Evolutionary conservation across 495 filamentous ascomycete genomes (phyloP).

Genomic region (Pseudoneurospora amorphoporcata): DNA sequence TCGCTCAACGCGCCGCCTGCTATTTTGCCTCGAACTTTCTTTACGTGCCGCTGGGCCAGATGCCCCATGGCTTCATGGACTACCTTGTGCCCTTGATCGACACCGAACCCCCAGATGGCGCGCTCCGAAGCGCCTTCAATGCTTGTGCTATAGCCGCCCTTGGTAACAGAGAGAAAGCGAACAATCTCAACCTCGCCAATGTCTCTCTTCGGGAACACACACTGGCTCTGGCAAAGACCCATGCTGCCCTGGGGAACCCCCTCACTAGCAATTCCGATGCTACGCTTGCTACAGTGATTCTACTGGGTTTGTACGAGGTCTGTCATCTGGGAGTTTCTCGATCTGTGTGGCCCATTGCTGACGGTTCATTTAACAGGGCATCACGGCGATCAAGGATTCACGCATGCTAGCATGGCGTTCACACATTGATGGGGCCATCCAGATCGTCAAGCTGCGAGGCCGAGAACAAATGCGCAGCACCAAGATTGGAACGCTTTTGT

Average conservation of each 20-base stretch:
- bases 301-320: slow-evolving; percentile 20
- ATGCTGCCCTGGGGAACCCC: slow-evolving; percentile 43
- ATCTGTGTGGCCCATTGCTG: not conserved
- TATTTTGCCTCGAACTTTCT: slow-evolving; percentile 47
- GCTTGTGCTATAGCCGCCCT: slow-evolving; percentile 49
- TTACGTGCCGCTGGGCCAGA: slow-evolving; percentile 31
- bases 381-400: slow-evolving; percentile 33
- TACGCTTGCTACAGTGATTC: slow-evolving; percentile 15
- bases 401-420: slow-evolving; percentile 40
- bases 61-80: slow-evolving; percentile 43
- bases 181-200: slow-evolving; percentile 21
- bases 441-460: slow-evolving; percentile 40
- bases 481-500: slow-evolving; percentile 34
- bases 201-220: slow-evolving; percentile 34
- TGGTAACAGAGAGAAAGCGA: slow-evolving; percentile 29
- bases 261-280: slow-evolving; percentile 17
- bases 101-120: slow-evolving; percentile 33
- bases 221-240: slow-evolving; percentile 42
- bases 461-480: slow-evolving; percentile 37
- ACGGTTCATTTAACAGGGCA: slow-evolving; percentile 26
- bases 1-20: slow-evolving; percentile 41
- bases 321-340: not conserved
- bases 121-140: slow-evolving; percentile 45
- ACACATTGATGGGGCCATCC: slow-evolving; percentile 44
- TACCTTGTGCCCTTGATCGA: slow-evolving; percentile 45